Conservation (phyloP, 2,329 filamentous ascomycete species). For the Sporothrix humicola region DNA sequence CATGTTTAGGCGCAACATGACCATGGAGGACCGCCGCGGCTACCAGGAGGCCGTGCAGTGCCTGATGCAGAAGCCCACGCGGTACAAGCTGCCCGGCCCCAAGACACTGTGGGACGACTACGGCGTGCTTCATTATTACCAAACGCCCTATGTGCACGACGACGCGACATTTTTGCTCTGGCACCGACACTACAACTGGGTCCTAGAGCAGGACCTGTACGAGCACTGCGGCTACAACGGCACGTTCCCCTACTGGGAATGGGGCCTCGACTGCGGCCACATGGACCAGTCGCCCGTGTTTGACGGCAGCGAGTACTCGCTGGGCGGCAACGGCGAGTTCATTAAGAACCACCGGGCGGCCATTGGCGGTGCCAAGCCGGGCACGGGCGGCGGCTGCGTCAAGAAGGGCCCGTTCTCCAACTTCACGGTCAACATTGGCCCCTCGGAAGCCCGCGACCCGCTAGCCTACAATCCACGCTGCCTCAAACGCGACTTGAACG, state of each 20-base stretch:
- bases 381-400: slow-evolving; percentile 43
- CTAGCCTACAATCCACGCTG: slow-evolving; percentile 47
- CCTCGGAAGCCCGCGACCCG: slow-evolving; percentile 38
- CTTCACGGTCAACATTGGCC: slow-evolving; percentile 45
- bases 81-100: slow-evolving; percentile 37
- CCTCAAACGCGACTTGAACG: slow-evolving; percentile 45
- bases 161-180: slow-evolving; percentile 44
- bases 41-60: slow-evolving; percentile 43
- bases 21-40: slow-evolving; percentile 40
- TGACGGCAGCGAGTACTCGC: slow-evolving; percentile 50
- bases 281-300: slow-evolving; percentile 49
- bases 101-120: slow-evolving; percentile 43
- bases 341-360: slow-evolving; percentile 37
- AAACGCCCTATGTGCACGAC: slow-evolving; percentile 43
- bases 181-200: slow-evolving; percentile 45
- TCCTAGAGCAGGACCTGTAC: slow-evolving; percentile 42
- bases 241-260: slow-evolving; percentile 48
- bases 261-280: slow-evolving; percentile 44
- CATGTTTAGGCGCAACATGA: slow-evolving; percentile 38
- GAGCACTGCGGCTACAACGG: slow-evolving; percentile 43
- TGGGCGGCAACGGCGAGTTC: slow-evolving; percentile 50
- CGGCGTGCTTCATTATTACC: slow-evolving; percentile 43
- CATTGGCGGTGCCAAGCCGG: slow-evolving; percentile 22
- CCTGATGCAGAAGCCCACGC: slow-evolving; percentile 41
- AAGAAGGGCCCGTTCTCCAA: slow-evolving; percentile 42